These are phyloP conservation scores for Cyberlindnera meyerae DNA, from an alignment of 805 yeast genomes.

Conservation along the genomic window DNA sequence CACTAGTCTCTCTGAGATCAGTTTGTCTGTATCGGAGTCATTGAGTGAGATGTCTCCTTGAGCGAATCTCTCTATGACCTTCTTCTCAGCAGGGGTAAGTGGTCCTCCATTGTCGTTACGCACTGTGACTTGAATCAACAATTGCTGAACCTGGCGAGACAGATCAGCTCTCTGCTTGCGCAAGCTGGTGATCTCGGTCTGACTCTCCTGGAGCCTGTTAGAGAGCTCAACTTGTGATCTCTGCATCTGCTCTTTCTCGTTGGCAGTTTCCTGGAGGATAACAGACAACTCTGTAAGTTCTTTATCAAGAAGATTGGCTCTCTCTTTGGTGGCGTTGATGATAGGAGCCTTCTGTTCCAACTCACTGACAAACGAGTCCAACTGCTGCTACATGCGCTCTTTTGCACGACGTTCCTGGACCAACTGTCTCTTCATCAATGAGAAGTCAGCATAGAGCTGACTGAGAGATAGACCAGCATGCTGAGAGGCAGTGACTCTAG, in stretches of 20 bases:
- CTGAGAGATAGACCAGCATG: constrained; percentile 55
- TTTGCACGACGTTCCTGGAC: constrained; percentile 68
- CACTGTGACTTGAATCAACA: constrained; percentile 61
- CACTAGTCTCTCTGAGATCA: constrained; percentile 71
- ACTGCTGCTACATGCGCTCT: constrained; percentile 61
- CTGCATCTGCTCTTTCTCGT: constrained; percentile 40
- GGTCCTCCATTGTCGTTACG: constrained; percentile 55
- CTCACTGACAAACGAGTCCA: constrained; percentile 68
- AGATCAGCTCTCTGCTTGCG: constrained; percentile 63
- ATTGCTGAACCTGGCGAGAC: constrained; percentile 74
- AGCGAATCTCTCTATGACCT: constrained; percentile 52
- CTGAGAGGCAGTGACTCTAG: constrained; percentile 46
- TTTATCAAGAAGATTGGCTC: constrained; percentile 50
- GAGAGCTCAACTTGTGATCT: constrained; percentile 21
- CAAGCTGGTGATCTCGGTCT: constrained; percentile 36
- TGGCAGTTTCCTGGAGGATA: constrained; percentile 47
- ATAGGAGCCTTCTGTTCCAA: constrained; percentile 76
- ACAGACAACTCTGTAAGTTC: constrained; percentile 51
- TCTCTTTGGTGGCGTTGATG: constrained; percentile 59
- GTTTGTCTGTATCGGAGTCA: constrained; percentile 62
- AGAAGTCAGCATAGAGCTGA: constrained; percentile 59
- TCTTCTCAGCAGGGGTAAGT: constrained; percentile 57
- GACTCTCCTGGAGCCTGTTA: constrained; percentile 27
- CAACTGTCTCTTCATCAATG: constrained; percentile 58
- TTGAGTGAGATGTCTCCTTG: constrained; percentile 27